These are phyloP conservation scores for Cladosporium austrohemisphaericum DNA, from an alignment of 2,329 filamentous ascomycete species.

Conservation along the genomic window DNA sequence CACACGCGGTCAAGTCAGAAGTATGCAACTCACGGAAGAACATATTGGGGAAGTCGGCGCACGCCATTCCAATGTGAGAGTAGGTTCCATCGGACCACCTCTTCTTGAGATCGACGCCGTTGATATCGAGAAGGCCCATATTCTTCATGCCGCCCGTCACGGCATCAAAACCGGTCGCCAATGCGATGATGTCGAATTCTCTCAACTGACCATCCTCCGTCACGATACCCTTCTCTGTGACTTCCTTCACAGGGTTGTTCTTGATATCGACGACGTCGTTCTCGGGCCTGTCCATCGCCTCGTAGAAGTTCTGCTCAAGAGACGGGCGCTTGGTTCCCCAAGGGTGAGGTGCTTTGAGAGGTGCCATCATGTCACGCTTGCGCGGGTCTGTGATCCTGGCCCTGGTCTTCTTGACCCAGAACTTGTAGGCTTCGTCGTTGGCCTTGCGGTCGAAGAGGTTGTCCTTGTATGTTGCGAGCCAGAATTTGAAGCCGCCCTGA, in stretches of 20 bases:
- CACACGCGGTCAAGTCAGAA: too few relatives aligned
- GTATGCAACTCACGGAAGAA: constrained; percentile 30
- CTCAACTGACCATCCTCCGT: constrained; percentile 38
- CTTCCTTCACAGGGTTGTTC: constrained; percentile 39
- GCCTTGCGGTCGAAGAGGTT: constrained; percentile 35
- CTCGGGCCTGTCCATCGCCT: constrained; percentile 41
- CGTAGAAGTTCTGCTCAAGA: constrained; percentile 48
- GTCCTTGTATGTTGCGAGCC: constrained; percentile 42
- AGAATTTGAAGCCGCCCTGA: constrained; percentile 38
- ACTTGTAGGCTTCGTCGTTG: constrained; percentile 42
- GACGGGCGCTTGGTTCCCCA: constrained; percentile 44
- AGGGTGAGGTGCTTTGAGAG: constrained; percentile 39
- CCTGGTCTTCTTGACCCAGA: constrained; percentile 44
- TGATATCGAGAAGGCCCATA: constrained; percentile 33
- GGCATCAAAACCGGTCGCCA: constrained; percentile 45
- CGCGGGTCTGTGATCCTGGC: constrained; percentile 40
- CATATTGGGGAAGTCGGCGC: constrained; percentile 36
- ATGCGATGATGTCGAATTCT: constrained; percentile 42
- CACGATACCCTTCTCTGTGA: constrained; percentile 44
- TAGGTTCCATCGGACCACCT: constrained; percentile 42
- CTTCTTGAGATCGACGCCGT: constrained; percentile 40
- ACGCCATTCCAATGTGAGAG: constrained; percentile 39
- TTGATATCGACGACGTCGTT: constrained; percentile 42
- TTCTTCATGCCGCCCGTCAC: constrained; percentile 35
- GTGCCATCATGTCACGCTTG: constrained; percentile 44